These are phyloP conservation scores for Aaosphaeria arxii DNA, from an alignment of 2,329 filamentous ascomycete species.

Conservation along the genomic window DNA sequence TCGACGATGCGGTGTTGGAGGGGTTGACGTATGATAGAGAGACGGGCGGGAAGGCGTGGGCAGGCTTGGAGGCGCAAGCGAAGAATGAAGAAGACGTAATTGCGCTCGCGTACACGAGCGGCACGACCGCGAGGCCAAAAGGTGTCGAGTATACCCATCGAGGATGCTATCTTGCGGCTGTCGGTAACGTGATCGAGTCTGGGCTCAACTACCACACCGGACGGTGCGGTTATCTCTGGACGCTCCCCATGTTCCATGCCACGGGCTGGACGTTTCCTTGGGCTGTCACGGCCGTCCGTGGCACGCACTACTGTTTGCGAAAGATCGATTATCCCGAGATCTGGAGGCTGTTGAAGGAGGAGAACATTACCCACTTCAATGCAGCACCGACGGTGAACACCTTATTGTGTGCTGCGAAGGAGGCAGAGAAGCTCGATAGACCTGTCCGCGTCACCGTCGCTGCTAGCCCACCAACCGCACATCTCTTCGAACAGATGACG, in stretches of 20 bases:
- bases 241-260: conserved; percentile 79
- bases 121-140: conserved; percentile 88
- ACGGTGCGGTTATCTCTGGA: conserved; percentile 84
- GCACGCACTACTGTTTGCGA: conserved; percentile 90
- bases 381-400: conserved; percentile 97
- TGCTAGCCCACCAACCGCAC: conserved; percentile 82
- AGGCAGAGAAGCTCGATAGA: conserved; percentile 66
- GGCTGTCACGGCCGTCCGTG: conserved; percentile 87
- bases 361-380: conserved; percentile 91
- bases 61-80: conserved; percentile 66
- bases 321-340: conserved; percentile 95
- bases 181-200: conserved; percentile 86
- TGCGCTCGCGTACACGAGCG: conserved; percentile 89
- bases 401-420: conserved; percentile 74
- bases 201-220: conserved; percentile 70
- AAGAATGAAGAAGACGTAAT: conserved; percentile 76
- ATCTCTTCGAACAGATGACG: conserved; percentile 93
- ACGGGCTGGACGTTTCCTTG: conserved; percentile 83
- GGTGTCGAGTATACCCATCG: conserved; percentile 91
- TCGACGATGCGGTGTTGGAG: conserved; percentile 78
- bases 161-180: conserved; percentile 76
- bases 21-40: conserved; percentile 69
- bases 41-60: conserved; percentile 71
- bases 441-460: conserved; percentile 88
- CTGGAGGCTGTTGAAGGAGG: conserved; percentile 82